phyloP scores from a whole-genome alignment of 2,329 filamentous ascomycete species.

The Fusarium sp. region DNA sequence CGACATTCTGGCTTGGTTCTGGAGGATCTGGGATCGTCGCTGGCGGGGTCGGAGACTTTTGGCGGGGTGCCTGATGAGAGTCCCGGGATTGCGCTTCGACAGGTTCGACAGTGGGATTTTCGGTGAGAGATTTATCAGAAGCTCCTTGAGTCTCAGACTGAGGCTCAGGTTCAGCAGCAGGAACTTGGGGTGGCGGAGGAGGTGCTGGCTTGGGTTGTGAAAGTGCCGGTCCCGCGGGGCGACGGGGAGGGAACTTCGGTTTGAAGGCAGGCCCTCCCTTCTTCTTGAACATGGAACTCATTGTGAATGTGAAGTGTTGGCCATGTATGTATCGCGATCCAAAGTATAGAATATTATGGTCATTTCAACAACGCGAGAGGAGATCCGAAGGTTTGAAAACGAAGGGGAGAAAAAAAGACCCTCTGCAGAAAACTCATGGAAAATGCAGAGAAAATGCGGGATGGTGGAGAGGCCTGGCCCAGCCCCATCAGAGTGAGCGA shows the following conservation, averaged over 20 bases:
- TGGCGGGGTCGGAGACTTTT: slow-evolving; percentile 40
- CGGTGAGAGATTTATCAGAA: slow-evolving; percentile 1
- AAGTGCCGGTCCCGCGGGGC: slow-evolving; percentile 55
- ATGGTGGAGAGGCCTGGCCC: slow-evolving; percentile 36
- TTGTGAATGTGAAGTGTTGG: slow-evolving; percentile 51
- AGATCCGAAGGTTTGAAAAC: slow-evolving; percentile 13
- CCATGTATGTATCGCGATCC: slow-evolving; percentile 28
- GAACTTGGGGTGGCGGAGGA: slow-evolving; percentile 22
- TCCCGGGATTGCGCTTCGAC: slow-evolving; percentile 17
- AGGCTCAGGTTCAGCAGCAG: slow-evolving; percentile 20
- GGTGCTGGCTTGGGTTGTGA: slow-evolving; percentile 39
- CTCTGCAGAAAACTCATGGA: slow-evolving; percentile 26
- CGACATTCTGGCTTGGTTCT: slow-evolving; percentile 17
- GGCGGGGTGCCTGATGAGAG: slow-evolving; percentile 26
- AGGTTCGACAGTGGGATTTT: not conserved
- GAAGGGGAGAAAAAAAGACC: slow-evolving; percentile 38
- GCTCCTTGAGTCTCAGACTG: slow-evolving; percentile 17
- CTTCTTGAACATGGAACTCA: slow-evolving; percentile 79
- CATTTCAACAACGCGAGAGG: slow-evolving; percentile 26
- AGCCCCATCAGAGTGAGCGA: slow-evolving; percentile 42
- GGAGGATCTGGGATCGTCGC: slow-evolving; percentile 29
- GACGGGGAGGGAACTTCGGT: slow-evolving; percentile 73
- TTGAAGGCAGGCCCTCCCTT: slow-evolving; percentile 73
- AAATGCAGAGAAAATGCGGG: slow-evolving; percentile 47
- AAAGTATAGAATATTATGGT: slow-evolving; percentile 16